These are phyloP conservation scores for Nakazawaea molendinolei DNA, from an alignment of 805 yeast genomes.

Conservation along the genomic window DNA sequence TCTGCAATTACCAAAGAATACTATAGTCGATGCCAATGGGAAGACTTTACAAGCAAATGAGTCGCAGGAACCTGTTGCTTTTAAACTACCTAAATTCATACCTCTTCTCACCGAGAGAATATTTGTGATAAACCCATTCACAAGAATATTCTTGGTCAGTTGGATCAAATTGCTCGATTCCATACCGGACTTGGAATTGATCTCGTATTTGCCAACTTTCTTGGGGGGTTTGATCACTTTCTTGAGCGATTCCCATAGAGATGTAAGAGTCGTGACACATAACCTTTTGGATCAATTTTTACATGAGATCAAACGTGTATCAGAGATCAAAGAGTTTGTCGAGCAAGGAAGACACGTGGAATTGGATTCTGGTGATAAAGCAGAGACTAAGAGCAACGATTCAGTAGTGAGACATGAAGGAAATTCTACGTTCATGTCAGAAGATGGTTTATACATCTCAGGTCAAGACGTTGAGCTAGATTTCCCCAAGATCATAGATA, in stretches of 20 bases:
- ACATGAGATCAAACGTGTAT: constrained; percentile 73
- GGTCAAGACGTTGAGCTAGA: constrained; percentile 83
- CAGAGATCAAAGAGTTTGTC: constrained; percentile 55
- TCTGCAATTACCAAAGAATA: constrained; percentile 29
- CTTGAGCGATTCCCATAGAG: constrained; percentile 76
- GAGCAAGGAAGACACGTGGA: constrained; percentile 21
- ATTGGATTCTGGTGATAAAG: constrained; percentile 16
- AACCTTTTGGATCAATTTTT: constrained; percentile 67
- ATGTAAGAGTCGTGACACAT: constrained; percentile 81
- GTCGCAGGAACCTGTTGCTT: constrained; percentile 61
- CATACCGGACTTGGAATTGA: constrained; percentile 84
- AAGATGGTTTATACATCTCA: constrained; percentile 55
- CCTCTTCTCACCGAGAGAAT: constrained; percentile 89
- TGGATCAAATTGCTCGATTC: constrained; percentile 93
- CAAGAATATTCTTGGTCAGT: constrained; percentile 84
- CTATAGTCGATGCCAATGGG: constrained; percentile 48
- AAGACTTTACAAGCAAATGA: constrained; percentile 54
- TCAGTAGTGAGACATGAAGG: not conserved
- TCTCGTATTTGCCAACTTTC: constrained; percentile 84
- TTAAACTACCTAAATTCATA: constrained; percentile 79
- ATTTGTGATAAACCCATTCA: constrained; percentile 87
- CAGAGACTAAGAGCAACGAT: constrained; percentile 16
- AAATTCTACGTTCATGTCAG: constrained; percentile 15
- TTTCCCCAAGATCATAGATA: constrained; percentile 72
- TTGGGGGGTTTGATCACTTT: constrained; percentile 78